Percentiles rank a stretch among this genome's conserved stretches.
These are phyloP conservation scores for Phytophthora hibernalis DNA, from an alignment of 352 stramenopile species.

Conservation along the genomic window DNA sequence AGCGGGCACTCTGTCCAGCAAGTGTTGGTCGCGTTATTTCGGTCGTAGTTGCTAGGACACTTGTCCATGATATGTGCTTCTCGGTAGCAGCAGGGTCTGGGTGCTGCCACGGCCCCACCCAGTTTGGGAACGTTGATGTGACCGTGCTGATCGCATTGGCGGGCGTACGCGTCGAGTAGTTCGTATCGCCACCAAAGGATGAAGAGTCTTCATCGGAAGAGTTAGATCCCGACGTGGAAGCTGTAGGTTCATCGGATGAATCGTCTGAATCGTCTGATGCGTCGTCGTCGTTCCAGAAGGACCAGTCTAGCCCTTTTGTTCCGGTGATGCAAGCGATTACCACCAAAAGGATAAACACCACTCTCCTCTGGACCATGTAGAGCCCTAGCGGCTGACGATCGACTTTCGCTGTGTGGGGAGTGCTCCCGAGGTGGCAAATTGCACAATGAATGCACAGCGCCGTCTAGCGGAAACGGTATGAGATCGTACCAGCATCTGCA, in stretches of 20 bases:
- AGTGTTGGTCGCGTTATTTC: slow-evolving; percentile 35
- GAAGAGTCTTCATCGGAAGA: not conserved
- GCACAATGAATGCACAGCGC: slow-evolving; percentile 1
- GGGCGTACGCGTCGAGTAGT: not conserved
- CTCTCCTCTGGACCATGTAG: not conserved
- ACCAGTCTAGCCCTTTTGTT: slow-evolving; percentile 8
- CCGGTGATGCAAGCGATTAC: not conserved
- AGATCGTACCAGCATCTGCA: not conserved
- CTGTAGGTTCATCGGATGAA: not conserved
- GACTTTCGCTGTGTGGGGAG: not conserved
- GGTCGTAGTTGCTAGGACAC: slow-evolving; percentile 39
- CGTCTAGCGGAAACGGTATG: slow-evolving; percentile 1
- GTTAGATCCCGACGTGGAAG: not conserved
- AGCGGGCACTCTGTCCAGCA: slow-evolving; percentile 55
- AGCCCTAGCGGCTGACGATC: not conserved
- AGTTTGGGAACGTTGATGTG: slow-evolving; percentile 11
- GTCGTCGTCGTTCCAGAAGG: slow-evolving; percentile 15
- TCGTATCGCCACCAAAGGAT: not conserved
- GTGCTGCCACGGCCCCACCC: slow-evolving; percentile 5
- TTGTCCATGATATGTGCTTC: slow-evolving; percentile 32
- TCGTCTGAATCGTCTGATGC: too few relatives aligned
- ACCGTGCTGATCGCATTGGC: slow-evolving; percentile 1
- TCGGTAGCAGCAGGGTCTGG: slow-evolving; percentile 43
- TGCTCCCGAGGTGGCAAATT: not conserved
- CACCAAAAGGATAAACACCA: not conserved